Conservation (phyloP, 2,329 filamentous ascomycete species). For the Aspergillus ustus region DNA sequence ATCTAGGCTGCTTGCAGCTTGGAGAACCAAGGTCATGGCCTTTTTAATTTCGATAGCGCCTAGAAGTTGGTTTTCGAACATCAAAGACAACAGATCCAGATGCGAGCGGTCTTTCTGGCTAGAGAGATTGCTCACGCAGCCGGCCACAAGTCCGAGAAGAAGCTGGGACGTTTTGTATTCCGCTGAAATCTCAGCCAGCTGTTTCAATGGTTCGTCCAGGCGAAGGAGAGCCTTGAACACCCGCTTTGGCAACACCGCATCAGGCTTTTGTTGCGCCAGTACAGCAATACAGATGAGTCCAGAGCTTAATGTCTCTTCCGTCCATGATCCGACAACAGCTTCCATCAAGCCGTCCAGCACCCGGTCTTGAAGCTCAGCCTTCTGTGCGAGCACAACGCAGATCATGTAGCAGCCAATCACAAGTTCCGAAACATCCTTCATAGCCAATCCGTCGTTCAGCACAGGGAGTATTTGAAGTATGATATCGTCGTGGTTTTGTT, state of each 20-base stretch:
- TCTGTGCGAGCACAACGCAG: slow-evolving; percentile 80
- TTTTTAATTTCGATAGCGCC: slow-evolving; percentile 34
- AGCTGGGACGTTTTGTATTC: slow-evolving; percentile 42
- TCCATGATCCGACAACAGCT: slow-evolving; percentile 79
- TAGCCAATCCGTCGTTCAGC: slow-evolving; percentile 75
- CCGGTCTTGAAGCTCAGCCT: slow-evolving; percentile 76
- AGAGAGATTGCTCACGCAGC: slow-evolving; percentile 39
- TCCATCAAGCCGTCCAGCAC: slow-evolving; percentile 89
- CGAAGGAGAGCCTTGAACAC: slow-evolving; percentile 62
- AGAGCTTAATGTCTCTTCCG: slow-evolving; percentile 70
- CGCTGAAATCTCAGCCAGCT: slow-evolving; percentile 39
- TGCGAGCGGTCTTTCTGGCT: slow-evolving; percentile 41
- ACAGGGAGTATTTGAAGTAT: slow-evolving; percentile 71
- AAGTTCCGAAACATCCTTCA: slow-evolving; percentile 76
- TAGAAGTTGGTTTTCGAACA: slow-evolving; percentile 41
- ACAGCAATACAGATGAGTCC: slow-evolving; percentile 81
- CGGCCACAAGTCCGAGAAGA: slow-evolving; percentile 42
- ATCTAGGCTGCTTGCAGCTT: slow-evolving; percentile 46
- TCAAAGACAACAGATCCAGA: slow-evolving; percentile 51
- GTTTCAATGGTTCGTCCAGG: slow-evolving; percentile 36
- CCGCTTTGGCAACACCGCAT: slow-evolving; percentile 69
- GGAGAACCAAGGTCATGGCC: slow-evolving; percentile 40
- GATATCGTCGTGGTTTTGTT: slow-evolving; percentile 77
- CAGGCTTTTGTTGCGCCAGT: slow-evolving; percentile 77
- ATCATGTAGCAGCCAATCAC: slow-evolving; percentile 92